These are phyloP conservation scores for Mortierella sp. DNA, from an alignment of 371 early-diverging fungal genomes.

Conservation along the genomic window DNA sequence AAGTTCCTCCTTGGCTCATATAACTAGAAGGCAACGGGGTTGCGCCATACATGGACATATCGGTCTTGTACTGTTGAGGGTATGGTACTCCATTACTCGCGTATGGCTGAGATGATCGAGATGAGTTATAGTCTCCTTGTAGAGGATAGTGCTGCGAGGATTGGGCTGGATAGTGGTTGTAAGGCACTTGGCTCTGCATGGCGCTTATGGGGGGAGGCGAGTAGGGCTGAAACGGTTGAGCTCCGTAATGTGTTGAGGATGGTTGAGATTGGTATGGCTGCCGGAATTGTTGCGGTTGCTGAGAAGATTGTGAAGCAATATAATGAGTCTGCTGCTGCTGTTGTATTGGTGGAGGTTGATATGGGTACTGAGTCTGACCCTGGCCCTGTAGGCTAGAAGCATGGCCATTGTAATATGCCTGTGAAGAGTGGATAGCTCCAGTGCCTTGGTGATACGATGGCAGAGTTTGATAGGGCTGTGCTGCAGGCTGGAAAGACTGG, in stretches of 20 bases:
- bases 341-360: slow-evolving; percentile 5
- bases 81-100: slow-evolving; percentile 8
- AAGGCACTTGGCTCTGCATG: background rate
- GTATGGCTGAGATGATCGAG: slow-evolving; percentile 1
- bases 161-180: background rate
- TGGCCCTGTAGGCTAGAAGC: background rate
- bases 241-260: slow-evolving; percentile 3
- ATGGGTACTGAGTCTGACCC: slow-evolving; percentile 7
- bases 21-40: background rate
- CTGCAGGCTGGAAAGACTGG: slow-evolving; percentile 12
- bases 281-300: slow-evolving; percentile 23
- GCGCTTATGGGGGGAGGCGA: slow-evolving; percentile 5
- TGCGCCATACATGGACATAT: slow-evolving; percentile 3
- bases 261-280: slow-evolving; percentile 23
- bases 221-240: slow-evolving; percentile 9
- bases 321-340: slow-evolving; percentile 19
- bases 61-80: slow-evolving; percentile 11
- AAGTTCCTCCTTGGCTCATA: background rate
- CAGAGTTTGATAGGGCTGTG: slow-evolving; percentile 8
- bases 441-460: slow-evolving; percentile 9
- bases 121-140: slow-evolving; percentile 4
- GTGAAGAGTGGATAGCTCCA: slow-evolving; percentile 6
- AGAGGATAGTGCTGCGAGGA: background rate
- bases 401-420: slow-evolving; percentile 27
- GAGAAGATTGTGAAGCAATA: slow-evolving; percentile 13